Evolutionary conservation across 441 rosid species (phyloP), one percentile per base, ranked within the genome.

Genomic region (Jatropha multifida): DNA sequence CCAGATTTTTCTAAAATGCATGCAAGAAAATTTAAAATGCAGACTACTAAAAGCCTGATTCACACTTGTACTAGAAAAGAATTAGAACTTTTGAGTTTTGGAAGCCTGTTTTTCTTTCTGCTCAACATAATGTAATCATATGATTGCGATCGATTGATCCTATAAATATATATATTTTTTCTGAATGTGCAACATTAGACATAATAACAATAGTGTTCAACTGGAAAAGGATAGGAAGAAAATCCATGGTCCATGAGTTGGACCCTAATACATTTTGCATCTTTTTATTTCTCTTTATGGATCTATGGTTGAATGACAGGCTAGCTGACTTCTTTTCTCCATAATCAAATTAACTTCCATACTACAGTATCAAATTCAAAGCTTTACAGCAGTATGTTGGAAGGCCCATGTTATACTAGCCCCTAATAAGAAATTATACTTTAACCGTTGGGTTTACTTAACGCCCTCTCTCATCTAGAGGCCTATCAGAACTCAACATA

Each of bases 401-500:
- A 48, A 69, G 13, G 37, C 23, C 46, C 51, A 70, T 40, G n/a
- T 56, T 59, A 26, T 26, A 55, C 64, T 23, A 26, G 65, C 18
- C 37, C 23, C 23, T 71, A 14, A 44, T 37, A 15, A 55, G 1
- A 12, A 38, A 18, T 58, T 49, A 9, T 56, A 20, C 65, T 56
- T 56, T 12, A 5, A 15, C 8, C 44, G 17, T 13, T 32, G 65
- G 41, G 65, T 15, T 23, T 44, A 11, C 54, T 23, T 20, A 46
- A 6, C 37, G 44, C 18, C 51, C 32, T 32, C 27, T 2, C 51
- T 37, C 32, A 41, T 71, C 10, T 11, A 46, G 0, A 18, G 41
- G 40, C 17, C 38, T 49, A 13, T 40, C 17, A 44, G 40, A 73
- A 51, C 66, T 72, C 27, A 67, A 46, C 68, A 32, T 48, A 72